Evolutionary conservation across 768 basidiomycete species (phyloP), one percentile per base, ranked within the genome.

Genomic region (Phaffia australis): DNA sequence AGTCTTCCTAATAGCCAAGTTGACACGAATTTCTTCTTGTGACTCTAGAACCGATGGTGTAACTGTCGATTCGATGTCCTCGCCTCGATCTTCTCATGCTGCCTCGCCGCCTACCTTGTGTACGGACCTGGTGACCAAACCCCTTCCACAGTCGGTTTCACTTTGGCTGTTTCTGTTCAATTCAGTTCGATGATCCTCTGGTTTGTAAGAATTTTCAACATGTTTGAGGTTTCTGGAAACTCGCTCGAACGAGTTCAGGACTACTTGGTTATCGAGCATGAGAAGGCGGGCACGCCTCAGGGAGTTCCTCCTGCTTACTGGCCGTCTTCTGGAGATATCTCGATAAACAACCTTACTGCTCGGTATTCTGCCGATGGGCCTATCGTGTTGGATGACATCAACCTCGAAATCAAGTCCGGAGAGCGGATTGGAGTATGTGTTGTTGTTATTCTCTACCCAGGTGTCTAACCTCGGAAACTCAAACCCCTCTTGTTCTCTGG

Each of bases 291-390:
- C 0, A 77, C 77, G 0, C 69, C 74, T 30, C 69, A 75, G 7
- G 80, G 80, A 2, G 72, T 79, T n/a, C 84, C 84, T 3, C 83
- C 84, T 5, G 84, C 84, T 0, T 81, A 83, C 65, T 85, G 84
- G 84, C 84, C 84, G 4, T 78, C 83, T 0, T 81, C 81, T 32
- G 84, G 84, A 0, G 75, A 78, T 16, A 75, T 85, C n/a, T 71
- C 74, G 3, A 80, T 83, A 1, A 80, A 84, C 67, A 78, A 80
- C 42, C 74, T 85, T 4, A 80, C 78, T 16, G 84, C 84, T 0
- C 75, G 77, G 51, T 83, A 82, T 69, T 80, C 83, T 21, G 56
- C 78, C 74, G 82, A 83, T 65, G 83, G 83, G 1, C 84, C 84
- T 0, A 74, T 78, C n/a, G 83, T 87, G 0, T 77, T 87, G 9